Evolutionary conservation across 352 stramenopile species (phyloP), one percentile per base, ranked within the genome.

Genomic region (Globisporangium abappressorium): DNA sequence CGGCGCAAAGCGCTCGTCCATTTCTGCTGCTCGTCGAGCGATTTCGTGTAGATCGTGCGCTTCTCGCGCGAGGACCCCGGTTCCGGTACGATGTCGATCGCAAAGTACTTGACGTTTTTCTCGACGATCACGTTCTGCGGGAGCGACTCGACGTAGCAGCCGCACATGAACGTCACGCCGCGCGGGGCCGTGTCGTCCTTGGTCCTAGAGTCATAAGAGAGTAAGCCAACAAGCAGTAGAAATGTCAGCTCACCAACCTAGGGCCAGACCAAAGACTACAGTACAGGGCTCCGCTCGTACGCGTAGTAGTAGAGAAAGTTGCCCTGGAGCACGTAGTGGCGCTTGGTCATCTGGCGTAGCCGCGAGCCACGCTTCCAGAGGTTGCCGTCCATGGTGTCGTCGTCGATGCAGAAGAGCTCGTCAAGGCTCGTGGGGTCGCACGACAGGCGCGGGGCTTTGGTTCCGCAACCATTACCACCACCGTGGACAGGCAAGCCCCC

Each of bases 301-400:
- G 84, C 75, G 65, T 94, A 95, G 66, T 93, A 95, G 73, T 96
- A 96, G 24, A 96, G 81, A 61, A 97, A 97, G 53, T 92, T 94
- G 68, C 88, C 89, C 66, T 95, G 87, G 18, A 97, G 70, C 24
- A 90, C 82, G 73, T 94, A 95, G 70, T 94, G 80, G 38, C 85
- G 81, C 70, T 90, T 92, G 74, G 90, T 94, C 87, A 96, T 95
- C 53, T 93, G 85, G 2, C 89, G 85, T n/a, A 96, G 71, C 14
- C 85, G 83, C 20, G 79, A 84, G 26, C 86, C 88, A 4, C 85
- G 86, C 58, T 95, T 95, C 82, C 82, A 94, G 8, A 94, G 71
- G 24, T 89, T 78, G 22, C 86, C 86, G 4, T 70, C 80, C 22
- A 93, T 71, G 24, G 69, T 78, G 47, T 75, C 69, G 1, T 69